Evolutionary conservation across 306 rosid species (phyloP).

Genomic region (Vigna angularis): DNA sequence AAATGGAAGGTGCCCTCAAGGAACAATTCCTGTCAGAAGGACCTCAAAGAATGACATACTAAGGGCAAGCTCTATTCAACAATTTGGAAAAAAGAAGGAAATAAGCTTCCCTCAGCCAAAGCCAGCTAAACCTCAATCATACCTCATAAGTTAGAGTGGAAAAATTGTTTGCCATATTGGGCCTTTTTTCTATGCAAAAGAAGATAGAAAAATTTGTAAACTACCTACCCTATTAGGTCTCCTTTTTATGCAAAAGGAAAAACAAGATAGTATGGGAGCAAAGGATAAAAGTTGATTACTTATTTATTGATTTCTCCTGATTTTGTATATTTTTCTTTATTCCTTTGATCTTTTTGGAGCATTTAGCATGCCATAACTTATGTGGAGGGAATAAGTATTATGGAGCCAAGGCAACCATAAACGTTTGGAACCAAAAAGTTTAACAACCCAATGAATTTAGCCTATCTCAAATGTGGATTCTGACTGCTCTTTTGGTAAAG

Average conservation of each 20-base stretch:
- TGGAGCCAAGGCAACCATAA: constrained; percentile 69
- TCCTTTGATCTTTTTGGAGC: constrained; percentile 46
- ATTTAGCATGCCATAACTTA: constrained; percentile 62
- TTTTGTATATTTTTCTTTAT: constrained; percentile 27
- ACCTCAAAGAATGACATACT: constrained; percentile 55
- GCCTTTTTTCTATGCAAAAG: neutral
- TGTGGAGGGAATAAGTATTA: constrained; percentile 61
- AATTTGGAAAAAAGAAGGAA: constrained; percentile 61
- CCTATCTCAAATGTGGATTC: constrained; percentile 65
- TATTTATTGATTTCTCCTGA: constrained; percentile 28
- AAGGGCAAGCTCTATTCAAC: constrained; percentile 58
- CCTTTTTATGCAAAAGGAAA: neutral
- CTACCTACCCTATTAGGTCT: neutral
- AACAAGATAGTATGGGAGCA: neutral
- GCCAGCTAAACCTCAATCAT: constrained; percentile 56
- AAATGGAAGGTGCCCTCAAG: constrained; percentile 61
- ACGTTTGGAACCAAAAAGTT: constrained; percentile 67
- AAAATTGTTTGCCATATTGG: neutral
- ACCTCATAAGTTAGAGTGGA: constrained; percentile 52
- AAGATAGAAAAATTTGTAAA: neutral
- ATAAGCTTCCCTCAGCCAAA: constrained; percentile 55
- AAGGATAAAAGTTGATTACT: constrained; percentile 7
- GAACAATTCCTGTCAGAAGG: constrained; percentile 63
- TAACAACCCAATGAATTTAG: constrained; percentile 65
- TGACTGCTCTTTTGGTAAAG: too few species aligned